phyloP scores from a whole-genome alignment of 2,329 filamentous ascomycete species.

The Amauroascus niger region DNA sequence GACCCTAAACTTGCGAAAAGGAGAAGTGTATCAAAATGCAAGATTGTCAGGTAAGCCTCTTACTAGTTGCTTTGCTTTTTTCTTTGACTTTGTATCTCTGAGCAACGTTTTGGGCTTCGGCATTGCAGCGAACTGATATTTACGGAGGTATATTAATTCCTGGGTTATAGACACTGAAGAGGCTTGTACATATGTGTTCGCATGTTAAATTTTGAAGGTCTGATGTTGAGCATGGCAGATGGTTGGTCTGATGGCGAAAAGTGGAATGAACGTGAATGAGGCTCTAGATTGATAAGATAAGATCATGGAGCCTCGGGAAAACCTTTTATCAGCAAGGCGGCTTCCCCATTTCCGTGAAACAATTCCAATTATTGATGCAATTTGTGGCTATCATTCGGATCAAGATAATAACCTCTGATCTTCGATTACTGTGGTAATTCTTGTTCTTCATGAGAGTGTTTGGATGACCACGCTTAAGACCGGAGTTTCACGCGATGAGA shows the following conservation, averaged over 20 bases:
- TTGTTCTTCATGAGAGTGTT: too few relatives aligned
- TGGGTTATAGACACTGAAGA: too few relatives aligned
- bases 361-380: too few relatives aligned
- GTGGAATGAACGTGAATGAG: neutral
- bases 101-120: constrained; percentile 33
- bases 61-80: constrained; percentile 36
- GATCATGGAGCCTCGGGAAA: neutral
- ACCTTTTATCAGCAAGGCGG: too few relatives aligned
- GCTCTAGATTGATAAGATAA: constrained; percentile 9
- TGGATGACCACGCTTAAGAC: neutral
- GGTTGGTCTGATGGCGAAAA: neutral
- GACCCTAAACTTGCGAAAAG: neutral
- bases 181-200: neutral
- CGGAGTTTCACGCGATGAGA: neutral
- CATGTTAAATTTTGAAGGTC: neutral
- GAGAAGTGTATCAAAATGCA: neutral
- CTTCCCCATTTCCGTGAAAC: too few relatives aligned
- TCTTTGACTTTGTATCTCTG: constrained; percentile 37
- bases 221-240: neutral
- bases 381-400: too few relatives aligned
- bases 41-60: constrained; percentile 13
- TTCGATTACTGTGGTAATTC: too few relatives aligned
- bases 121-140: constrained; percentile 22
- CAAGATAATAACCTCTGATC: neutral
- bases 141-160: neutral